Conservation (phyloP, 176 grass and related monocot species). For the Zea mays region DNA sequence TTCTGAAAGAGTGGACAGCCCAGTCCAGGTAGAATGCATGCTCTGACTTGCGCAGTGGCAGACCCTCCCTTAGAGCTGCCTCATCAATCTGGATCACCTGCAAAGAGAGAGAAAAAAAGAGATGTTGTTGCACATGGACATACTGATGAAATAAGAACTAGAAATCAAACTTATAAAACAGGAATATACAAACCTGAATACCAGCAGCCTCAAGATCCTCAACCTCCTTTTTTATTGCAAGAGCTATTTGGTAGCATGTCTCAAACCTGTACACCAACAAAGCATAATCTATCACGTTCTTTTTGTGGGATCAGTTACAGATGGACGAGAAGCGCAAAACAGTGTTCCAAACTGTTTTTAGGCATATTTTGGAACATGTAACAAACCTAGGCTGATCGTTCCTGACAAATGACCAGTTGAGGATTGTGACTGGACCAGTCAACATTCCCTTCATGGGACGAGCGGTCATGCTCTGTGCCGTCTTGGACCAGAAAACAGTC, state of each 20-base stretch:
- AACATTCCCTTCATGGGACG: conserved; percentile 99
- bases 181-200: conserved; percentile 64
- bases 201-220: conserved; percentile 85
- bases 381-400: conserved; percentile 90
- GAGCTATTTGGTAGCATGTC: conserved; percentile 98
- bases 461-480: conserved; percentile 87
- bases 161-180: conserved; percentile 6
- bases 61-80: conserved; percentile 85
- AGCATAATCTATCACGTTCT: conserved; percentile 8
- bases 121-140: conserved; percentile 4
- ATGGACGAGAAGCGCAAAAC: conserved; percentile 31
- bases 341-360: not conserved
- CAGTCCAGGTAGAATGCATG: conserved; percentile 92
- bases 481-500: conserved; percentile 94
- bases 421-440: conserved; percentile 94
- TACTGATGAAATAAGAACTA: conserved; percentile 7
- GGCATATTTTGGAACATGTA: conserved; percentile 4
- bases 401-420: conserved; percentile 98
- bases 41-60: conserved; percentile 87
- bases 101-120: conserved; percentile 16
- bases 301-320: not conserved
- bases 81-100: conserved; percentile 99
- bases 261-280: conserved; percentile 57
- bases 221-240: conserved; percentile 94
- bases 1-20: conserved; percentile 97